A percentile compares a stretch with the other conserved stretches of the same genome.
phyloP scores from a whole-genome alignment of 306 rosid genomes.

The Sindora glabra region DNA sequence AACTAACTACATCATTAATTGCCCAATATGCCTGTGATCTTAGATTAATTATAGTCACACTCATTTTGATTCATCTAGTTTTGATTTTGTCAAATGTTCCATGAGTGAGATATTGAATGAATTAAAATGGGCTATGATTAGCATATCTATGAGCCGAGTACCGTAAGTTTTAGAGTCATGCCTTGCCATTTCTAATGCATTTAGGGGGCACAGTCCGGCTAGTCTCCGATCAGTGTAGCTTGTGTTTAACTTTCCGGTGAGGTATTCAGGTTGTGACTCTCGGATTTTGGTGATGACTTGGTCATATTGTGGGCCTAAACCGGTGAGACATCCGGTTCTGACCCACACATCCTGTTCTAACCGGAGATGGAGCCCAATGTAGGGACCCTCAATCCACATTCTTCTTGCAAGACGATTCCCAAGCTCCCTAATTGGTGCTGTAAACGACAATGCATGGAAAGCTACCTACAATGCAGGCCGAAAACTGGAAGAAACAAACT shows the following conservation, averaged over 20 bases:
- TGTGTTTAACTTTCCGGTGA: constrained; percentile 37
- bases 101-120: no score
- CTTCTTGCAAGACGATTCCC: constrained; percentile 39
- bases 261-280: constrained; percentile 36
- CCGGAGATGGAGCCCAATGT: constrained; percentile 48
- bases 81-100: no score
- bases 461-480: constrained; percentile 35
- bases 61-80: no score
- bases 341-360: constrained; percentile 57
- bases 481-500: neutral
- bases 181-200: constrained; percentile 49
- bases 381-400: constrained; percentile 63
- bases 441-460: constrained; percentile 45
- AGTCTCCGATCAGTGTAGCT: constrained; percentile 24
- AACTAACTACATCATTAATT: neutral
- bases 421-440: constrained; percentile 39
- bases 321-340: constrained; percentile 54
- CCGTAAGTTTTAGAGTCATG: neutral
- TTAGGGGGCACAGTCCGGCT: constrained; percentile 49
- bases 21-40: neutral
- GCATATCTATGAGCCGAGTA: no score
- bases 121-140: no score
- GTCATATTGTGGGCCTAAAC: constrained; percentile 39
- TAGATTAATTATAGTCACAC: no score
- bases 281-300: constrained; percentile 18